Base-by-base conservation (phyloP, 2,329 filamentous ascomycete genomes). In the Talaromyces albobiverticillius region DNA sequence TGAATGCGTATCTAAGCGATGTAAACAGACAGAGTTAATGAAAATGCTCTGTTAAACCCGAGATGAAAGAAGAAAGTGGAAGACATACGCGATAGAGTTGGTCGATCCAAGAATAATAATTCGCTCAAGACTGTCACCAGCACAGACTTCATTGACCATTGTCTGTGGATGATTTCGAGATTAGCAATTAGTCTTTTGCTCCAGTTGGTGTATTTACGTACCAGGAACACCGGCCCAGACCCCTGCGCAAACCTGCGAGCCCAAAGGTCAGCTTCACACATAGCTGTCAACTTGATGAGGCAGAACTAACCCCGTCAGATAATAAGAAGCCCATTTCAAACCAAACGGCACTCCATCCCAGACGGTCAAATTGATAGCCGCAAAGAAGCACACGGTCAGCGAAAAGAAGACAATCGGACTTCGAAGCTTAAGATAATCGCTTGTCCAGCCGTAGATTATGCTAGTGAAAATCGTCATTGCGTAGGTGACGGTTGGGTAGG, bases 51-150 rank as follows among this genome's bases (percentile, higher is more conserved):
- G n/a, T n/a, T n/a, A n/a, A n/a, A n/a, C n/a, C n/a, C n/a, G n/a
- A n/a, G n/a, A n/a, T n/a, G n/a, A 11, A 36, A 14, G 16, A 3
- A 10, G 3, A 23, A 22, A 47, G 26, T 29, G 34, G n/a, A n/a
- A 31, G 7, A 3, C 42, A 26, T 41, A 41, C 51, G 51, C 51
- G 9, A 53, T 31, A 16, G 51, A 53, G 25, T 53, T 53, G 13
- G 51, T 53, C 29, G 51, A 53, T 18, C 51, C 51, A 22, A 53
- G 51, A 41, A 53, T 53, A 31, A 53, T 41, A 13, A 46, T 40
- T 25, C 51, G 32, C 40, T 53, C 51, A 38, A 53, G 51, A 40
- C 51, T 53, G 36, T 53, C 51, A 18, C 51, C 51, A n/a, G 51
- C 51, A 20, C 43, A 53, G 9, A 40, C 51, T 13, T 53, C 51